phyloP scores from a whole-genome alignment of 148 eudicot genomes.

The Chenopodium suecicum region DNA sequence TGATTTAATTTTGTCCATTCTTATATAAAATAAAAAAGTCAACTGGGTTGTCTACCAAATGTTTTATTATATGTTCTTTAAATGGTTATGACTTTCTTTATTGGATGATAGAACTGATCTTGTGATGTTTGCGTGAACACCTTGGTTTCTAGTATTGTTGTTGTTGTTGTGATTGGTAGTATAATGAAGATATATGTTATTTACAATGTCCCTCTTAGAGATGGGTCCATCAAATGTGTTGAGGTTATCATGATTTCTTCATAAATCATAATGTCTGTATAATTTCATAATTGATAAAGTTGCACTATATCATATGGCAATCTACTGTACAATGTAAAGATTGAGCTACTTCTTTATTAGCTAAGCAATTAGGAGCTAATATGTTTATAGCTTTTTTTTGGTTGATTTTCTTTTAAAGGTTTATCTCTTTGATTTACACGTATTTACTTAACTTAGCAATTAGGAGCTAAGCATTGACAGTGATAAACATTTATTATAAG shows the following conservation, averaged over 20 bases:
- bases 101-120: background rate
- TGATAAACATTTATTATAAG: no score
- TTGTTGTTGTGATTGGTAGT: background rate
- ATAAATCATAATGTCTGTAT: no score
- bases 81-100: background rate
- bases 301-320: background rate
- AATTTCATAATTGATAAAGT: background rate
- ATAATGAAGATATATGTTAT: background rate
- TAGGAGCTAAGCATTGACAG: no score
- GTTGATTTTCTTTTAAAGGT: background rate
- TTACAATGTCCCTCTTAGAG: background rate
- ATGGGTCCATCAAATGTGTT: background rate
- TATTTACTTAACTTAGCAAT: no score
- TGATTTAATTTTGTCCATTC: background rate
- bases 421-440: no score
- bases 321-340: background rate
- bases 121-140: background rate
- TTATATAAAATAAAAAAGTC: background rate
- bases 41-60: constrained; percentile 12
- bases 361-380: background rate
- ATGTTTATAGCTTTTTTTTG: background rate
- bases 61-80: constrained; percentile 21
- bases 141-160: background rate
- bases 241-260: background rate
- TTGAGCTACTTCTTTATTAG: background rate